Evolutionary conservation across 192 early-diverging fungal species (phyloP).

Genomic region (Coemansia aciculifera): DNA sequence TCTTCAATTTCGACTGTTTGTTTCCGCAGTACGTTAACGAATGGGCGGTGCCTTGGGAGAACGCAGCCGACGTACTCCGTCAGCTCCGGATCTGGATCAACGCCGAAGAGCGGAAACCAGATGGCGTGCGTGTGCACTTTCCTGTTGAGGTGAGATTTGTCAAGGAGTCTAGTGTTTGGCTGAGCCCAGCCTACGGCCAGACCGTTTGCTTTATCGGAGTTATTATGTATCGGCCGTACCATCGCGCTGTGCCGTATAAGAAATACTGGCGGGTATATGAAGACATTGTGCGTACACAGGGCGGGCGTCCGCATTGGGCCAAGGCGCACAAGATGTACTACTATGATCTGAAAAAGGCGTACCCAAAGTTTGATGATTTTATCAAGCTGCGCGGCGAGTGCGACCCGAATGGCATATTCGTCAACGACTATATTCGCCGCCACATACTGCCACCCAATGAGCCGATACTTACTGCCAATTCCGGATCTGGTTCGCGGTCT

Average conservation of each 20-base stretch:
- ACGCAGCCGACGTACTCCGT: not conserved
- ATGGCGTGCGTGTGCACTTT: slow-evolving; percentile 65
- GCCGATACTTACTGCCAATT: not conserved
- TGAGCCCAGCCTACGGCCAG: slow-evolving; percentile 67
- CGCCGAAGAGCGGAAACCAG: slow-evolving; percentile 20
- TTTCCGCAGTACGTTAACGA: slow-evolving; percentile 74
- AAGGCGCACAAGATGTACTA: slow-evolving; percentile 66
- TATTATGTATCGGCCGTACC: slow-evolving; percentile 74
- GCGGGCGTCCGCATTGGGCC: slow-evolving; percentile 78
- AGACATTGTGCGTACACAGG: slow-evolving; percentile 65
- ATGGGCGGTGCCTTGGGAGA: slow-evolving; percentile 60
- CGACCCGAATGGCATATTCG: slow-evolving; percentile 70
- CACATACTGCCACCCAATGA: slow-evolving; percentile 57
- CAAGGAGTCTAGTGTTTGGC: slow-evolving; percentile 57
- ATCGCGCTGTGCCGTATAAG: slow-evolving; percentile 66
- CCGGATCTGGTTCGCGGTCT: not conserved
- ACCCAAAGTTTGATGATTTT: slow-evolving; percentile 68
- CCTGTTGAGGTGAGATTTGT: slow-evolving; percentile 65
- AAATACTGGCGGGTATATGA: slow-evolving; percentile 72
- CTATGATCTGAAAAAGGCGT: slow-evolving; percentile 55
- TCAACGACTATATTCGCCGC: slow-evolving; percentile 69
- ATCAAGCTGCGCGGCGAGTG: slow-evolving; percentile 53
- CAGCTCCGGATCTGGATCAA: slow-evolving; percentile 1
- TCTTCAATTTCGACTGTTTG: slow-evolving; percentile 74
- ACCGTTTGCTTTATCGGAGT: slow-evolving; percentile 75